Evolutionary conservation across 495 filamentous ascomycete species (phyloP).

Genomic region (Penicillium tannophilum): DNA sequence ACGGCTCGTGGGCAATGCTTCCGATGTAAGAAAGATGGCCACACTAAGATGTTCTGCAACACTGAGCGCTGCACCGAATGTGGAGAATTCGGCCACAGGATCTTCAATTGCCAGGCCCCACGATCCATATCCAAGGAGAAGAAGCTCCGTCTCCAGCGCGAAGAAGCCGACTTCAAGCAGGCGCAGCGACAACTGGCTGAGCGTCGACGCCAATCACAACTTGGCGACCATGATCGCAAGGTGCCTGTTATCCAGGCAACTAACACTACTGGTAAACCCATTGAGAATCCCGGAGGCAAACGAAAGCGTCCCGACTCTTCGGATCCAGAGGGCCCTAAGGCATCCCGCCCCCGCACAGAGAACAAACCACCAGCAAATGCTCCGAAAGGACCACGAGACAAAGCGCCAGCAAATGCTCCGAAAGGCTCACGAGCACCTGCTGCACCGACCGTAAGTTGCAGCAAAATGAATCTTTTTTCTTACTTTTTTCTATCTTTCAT

Average conservation of each 20-base stretch:
- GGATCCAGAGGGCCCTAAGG: slow-evolving; percentile 29
- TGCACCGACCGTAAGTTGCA: slow-evolving; percentile 33
- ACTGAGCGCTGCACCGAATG: slow-evolving; percentile 49
- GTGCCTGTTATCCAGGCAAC: slow-evolving; percentile 47
- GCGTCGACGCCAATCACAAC: slow-evolving; percentile 43
- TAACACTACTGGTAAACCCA: slow-evolving; percentile 13
- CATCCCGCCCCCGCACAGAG: slow-evolving; percentile 30
- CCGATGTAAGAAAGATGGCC: slow-evolving; percentile 47
- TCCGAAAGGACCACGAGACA: slow-evolving; percentile 19
- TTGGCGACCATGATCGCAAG: slow-evolving; percentile 49
- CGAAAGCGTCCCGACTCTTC: slow-evolving; percentile 44
- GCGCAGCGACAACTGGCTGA: slow-evolving; percentile 37
- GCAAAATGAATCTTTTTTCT: background rate
- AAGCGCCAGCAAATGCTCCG: slow-evolving; percentile 25
- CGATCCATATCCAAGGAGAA: slow-evolving; percentile 39
- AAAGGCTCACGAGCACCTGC: slow-evolving; percentile 15
- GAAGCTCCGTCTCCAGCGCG: slow-evolving; percentile 31
- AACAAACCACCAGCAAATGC: slow-evolving; percentile 24
- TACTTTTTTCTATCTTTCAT: background rate
- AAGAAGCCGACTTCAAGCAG: slow-evolving; percentile 37
- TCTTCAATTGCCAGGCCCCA: slow-evolving; percentile 35
- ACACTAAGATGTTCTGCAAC: slow-evolving; percentile 40
- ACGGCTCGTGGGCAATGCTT: slow-evolving; percentile 41
- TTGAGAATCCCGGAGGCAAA: slow-evolving; percentile 34
- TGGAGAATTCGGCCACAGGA: slow-evolving; percentile 47